Percentiles rank a stretch among this genome's conserved stretches.
Evolutionary conservation across 495 filamentous ascomycete genomes (phyloP).

Genomic region (Penicillium cataractarum): DNA sequence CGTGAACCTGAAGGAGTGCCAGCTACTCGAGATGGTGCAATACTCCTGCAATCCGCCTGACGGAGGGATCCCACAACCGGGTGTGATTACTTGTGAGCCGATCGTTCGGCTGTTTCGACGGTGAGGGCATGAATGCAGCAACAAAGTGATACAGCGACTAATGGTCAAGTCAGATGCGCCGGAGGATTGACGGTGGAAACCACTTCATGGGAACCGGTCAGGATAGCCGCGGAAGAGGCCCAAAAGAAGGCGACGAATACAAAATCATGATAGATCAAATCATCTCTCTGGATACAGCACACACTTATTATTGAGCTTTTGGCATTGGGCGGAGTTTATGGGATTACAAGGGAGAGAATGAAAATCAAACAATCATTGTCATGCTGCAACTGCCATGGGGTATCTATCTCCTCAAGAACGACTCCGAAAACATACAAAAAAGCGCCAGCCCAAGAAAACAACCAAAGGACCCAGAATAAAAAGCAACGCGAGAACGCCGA

Average conservation of each 20-base stretch:
- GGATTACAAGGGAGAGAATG: slow-evolving; percentile 16
- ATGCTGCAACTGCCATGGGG: slow-evolving; percentile 35
- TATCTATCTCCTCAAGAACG: slow-evolving; percentile 48
- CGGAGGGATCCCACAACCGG: slow-evolving; percentile 55
- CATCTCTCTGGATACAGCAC: not conserved
- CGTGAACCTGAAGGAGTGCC: slow-evolving; percentile 67
- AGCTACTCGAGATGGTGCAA: slow-evolving; percentile 77
- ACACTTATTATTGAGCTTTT: not conserved
- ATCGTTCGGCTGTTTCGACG: slow-evolving; percentile 77
- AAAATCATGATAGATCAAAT: slow-evolving; percentile 3
- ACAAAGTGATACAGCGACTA: not conserved
- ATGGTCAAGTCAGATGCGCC: slow-evolving; percentile 60
- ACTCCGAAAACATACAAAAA: slow-evolving; percentile 26
- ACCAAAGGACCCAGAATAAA: slow-evolving; percentile 8
- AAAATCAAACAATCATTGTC: slow-evolving; percentile 20
- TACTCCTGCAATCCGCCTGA: slow-evolving; percentile 72
- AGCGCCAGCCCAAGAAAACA: slow-evolving; percentile 24
- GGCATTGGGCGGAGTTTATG: slow-evolving; percentile 37
- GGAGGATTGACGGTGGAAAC: slow-evolving; percentile 81
- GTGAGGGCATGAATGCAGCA: slow-evolving; percentile 51
- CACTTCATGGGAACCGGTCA: slow-evolving; percentile 69
- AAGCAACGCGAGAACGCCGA: slow-evolving; percentile 30
- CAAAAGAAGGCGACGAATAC: slow-evolving; percentile 21
- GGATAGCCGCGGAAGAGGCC: slow-evolving; percentile 34
- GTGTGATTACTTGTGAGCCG: slow-evolving; percentile 69